Evolutionary conservation across 306 rosid species (phyloP).

Genomic region (Casuarina cunninghamiana): DNA sequence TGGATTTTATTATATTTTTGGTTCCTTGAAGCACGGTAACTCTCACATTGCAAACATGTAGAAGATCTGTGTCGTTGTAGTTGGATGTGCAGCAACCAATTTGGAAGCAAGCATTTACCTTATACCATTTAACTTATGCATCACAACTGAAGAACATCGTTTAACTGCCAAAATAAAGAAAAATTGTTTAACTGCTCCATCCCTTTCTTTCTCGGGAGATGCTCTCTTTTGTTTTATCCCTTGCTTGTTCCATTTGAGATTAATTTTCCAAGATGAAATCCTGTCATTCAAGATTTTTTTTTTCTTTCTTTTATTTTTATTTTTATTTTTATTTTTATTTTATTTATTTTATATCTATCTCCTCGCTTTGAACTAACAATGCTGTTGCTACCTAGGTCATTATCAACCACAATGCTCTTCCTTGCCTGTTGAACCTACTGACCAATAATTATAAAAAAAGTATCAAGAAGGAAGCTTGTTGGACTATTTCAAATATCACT

Average conservation of each 20-base stretch:
- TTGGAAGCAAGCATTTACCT: too few relatives aligned
- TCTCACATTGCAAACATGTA: neutral
- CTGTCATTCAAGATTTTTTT: neutral
- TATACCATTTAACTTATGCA: neutral
- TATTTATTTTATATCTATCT: too few relatives aligned
- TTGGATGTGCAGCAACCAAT: too few relatives aligned
- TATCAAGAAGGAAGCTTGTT: conserved; percentile 97
- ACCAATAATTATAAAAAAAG: conserved; percentile 81
- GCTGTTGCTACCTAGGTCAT: conserved; percentile 51
- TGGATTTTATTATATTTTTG: too few relatives aligned
- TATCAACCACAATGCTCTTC: conserved; percentile 78
- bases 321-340: too few relatives aligned
- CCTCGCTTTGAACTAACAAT: conserved; percentile 24
- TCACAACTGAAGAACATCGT: neutral
- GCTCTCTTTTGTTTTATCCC: neutral
- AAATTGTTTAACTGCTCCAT: too few relatives aligned
- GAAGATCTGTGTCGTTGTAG: too few relatives aligned
- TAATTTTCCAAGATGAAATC: neutral
- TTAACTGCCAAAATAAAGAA: too few relatives aligned
- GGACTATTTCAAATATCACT: conserved; percentile 94
- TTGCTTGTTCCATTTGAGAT: conserved; percentile 4
- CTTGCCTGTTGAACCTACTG: conserved; percentile 69
- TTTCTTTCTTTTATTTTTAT: too few relatives aligned
- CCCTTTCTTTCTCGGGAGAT: neutral
- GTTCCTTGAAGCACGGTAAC: neutral